Evolutionary conservation across 2,329 filamentous ascomycete species (phyloP).

Genomic region (Aspergillus felis): DNA sequence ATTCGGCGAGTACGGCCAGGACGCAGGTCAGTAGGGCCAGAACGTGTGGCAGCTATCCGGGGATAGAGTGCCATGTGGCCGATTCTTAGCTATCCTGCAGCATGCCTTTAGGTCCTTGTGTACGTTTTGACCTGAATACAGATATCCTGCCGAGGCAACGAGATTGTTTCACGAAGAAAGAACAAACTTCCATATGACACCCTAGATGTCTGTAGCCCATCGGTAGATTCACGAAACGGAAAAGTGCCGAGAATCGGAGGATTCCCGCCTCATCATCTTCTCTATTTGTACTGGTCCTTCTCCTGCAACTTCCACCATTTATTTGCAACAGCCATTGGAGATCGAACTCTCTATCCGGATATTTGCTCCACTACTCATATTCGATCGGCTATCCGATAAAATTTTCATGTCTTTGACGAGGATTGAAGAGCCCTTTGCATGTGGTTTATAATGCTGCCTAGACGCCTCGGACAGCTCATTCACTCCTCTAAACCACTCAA

Average conservation of each 20-base stretch:
- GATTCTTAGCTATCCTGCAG: no score
- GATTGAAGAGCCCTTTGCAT: neutral
- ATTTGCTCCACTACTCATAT: neutral
- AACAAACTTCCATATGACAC: no score
- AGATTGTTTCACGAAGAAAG: no score
- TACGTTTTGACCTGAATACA: no score
- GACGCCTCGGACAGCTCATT: neutral
- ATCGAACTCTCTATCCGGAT: neutral
- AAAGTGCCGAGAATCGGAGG: neutral
- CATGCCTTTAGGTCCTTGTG: no score
- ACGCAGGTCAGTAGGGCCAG: neutral
- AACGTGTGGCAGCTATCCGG: no score
- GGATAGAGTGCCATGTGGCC: no score
- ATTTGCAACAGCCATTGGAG: neutral
- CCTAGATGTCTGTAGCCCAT: neutral
- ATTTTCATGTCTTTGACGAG: neutral
- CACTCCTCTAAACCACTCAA: neutral
- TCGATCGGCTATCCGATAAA: no score
- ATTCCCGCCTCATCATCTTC: neutral
- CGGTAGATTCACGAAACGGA: neutral
- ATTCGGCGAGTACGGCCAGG: neutral
- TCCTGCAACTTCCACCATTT: neutral
- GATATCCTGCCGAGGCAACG: no score
- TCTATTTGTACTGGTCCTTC: neutral
- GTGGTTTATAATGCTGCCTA: neutral